Percentiles rank a stretch among this genome's conserved stretches.
Evolutionary conservation across 1,284 basidiomycete species (phyloP).

Genomic region (Malassezia restricta): DNA sequence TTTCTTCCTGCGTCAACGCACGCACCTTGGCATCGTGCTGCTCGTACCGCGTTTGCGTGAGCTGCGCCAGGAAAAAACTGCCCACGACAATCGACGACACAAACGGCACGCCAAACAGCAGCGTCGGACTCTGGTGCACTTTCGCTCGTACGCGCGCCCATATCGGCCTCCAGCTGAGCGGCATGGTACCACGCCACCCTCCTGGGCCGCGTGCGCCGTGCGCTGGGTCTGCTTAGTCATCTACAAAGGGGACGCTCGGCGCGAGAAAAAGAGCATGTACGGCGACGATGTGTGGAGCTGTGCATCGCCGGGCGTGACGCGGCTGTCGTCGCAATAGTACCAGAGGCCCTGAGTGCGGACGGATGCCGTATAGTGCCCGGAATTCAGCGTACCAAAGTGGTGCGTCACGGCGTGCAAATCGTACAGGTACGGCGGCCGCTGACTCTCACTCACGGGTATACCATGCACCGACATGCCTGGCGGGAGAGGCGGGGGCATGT

Average conservation of each 20-base stretch:
- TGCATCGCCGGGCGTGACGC: constrained; percentile 23
- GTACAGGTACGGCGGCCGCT: constrained; percentile 46
- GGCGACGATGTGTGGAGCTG: constrained; percentile 32
- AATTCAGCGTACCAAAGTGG: constrained; percentile 44
- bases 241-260: constrained; percentile 3
- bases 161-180: neutral
- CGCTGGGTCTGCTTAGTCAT: no score
- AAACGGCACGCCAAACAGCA: constrained; percentile 73
- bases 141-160: neutral
- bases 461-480: constrained; percentile 18
- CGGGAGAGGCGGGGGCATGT: constrained; percentile 58
- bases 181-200: neutral
- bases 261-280: constrained; percentile 39
- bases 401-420: constrained; percentile 48
- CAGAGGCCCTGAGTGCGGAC: constrained; percentile 31
- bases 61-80: constrained; percentile 68
- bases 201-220: no score
- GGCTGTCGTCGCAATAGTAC: constrained; percentile 43
- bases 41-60: constrained; percentile 86
- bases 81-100: constrained; percentile 69
- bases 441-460: constrained; percentile 21
- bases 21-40: constrained; percentile 67
- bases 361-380: constrained; percentile 45
- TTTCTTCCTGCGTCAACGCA: constrained; percentile 67
- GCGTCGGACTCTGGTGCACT: constrained; percentile 44